Evolutionary conservation across 2,329 filamentous ascomycete genomes (phyloP).

Genomic region (Botryotinia narcissicola): DNA sequence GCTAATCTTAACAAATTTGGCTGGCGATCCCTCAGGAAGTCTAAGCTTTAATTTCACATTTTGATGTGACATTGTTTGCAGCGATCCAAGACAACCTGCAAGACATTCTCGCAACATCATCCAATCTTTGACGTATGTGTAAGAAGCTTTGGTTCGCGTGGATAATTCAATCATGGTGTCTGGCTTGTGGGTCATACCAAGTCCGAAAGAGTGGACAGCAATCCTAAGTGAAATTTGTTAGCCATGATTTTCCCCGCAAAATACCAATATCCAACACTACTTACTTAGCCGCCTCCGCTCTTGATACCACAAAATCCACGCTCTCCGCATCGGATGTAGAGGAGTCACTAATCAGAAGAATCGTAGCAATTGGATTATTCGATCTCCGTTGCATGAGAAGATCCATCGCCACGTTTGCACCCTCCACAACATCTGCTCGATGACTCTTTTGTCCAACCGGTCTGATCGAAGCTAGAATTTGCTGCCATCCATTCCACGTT

Average conservation of each 20-base stretch:
- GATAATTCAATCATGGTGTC: slow-evolving; percentile 99
- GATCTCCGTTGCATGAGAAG: slow-evolving; percentile 96
- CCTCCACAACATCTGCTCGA: slow-evolving; percentile 93
- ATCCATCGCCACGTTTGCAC: slow-evolving; percentile 97
- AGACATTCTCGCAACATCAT: slow-evolving; percentile 99
- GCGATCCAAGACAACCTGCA: slow-evolving; percentile 84
- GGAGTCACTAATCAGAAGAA: slow-evolving; percentile 95
- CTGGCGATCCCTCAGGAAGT: slow-evolving; percentile 91
- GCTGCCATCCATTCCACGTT: slow-evolving; percentile 87
- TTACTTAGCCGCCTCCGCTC: slow-evolving; percentile 94
- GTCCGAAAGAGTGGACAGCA: slow-evolving; percentile 91
- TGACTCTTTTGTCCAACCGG: slow-evolving; percentile 96
- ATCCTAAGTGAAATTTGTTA: slow-evolving; percentile 54
- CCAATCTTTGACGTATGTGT: slow-evolving; percentile 99
- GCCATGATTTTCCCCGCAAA: slow-evolving; percentile 29
- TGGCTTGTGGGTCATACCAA: slow-evolving; percentile 95
- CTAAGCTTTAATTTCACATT: slow-evolving; percentile 95
- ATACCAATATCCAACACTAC: slow-evolving; percentile 38
- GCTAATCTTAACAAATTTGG: slow-evolving; percentile 98
- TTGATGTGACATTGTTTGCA: slow-evolving; percentile 95
- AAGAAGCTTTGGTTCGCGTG: slow-evolving; percentile 91
- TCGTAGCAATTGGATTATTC: slow-evolving; percentile 91
- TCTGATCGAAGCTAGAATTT: slow-evolving; percentile 80
- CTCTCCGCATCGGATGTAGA: slow-evolving; percentile 92
- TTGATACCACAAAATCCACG: slow-evolving; percentile 95